Conservation (phyloP, 2,329 filamentous ascomycete genomes). For the Exserohilum rostratum region DNA sequence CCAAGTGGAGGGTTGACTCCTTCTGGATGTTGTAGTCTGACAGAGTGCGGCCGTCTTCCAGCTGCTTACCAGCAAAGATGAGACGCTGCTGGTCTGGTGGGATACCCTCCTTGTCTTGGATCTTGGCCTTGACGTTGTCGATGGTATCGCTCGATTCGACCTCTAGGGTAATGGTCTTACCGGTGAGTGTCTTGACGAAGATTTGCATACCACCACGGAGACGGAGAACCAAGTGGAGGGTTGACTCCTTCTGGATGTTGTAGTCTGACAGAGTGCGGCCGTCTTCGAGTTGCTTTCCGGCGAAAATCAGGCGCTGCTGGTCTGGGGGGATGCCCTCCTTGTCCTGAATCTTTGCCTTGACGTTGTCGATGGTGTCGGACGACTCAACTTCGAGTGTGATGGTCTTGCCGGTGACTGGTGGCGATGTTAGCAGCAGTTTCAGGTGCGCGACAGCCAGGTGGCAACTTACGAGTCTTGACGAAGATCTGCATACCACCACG, state of each 20-base stretch:
- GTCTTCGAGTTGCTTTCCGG: slow-evolving; percentile 95
- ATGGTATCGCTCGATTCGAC: slow-evolving; percentile 50
- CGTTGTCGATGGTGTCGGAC: slow-evolving; percentile 92
- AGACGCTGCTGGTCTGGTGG: slow-evolving; percentile 64
- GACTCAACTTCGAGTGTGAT: slow-evolving; percentile 64
- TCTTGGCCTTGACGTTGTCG: slow-evolving; percentile 52
- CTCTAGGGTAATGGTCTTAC: slow-evolving; percentile 60
- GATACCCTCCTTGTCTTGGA: slow-evolving; percentile 66
- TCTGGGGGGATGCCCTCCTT: slow-evolving; percentile 97
- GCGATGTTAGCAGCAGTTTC: slow-evolving; percentile 30
- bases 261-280: slow-evolving; percentile 90
- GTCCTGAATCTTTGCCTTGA: slow-evolving; percentile 96
- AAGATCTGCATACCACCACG: slow-evolving; percentile 70
- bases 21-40: slow-evolving; percentile 65
- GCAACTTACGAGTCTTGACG: slow-evolving; percentile 59
- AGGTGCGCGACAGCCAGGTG: slow-evolving; percentile 36
- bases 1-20: slow-evolving; percentile 73
- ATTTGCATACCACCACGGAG: no score
- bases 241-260: slow-evolving; percentile 93
- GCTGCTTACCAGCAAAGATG: slow-evolving; percentile 65
- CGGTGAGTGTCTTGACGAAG: no score
- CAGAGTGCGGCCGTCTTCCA: slow-evolving; percentile 63
- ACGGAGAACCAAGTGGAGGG: no score
- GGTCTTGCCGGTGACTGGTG: slow-evolving; percentile 62
- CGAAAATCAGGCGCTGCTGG: slow-evolving; percentile 96